Percentiles rank a stretch among this genome's conserved stretches.
Evolutionary conservation across 768 basidiomycete genomes (phyloP).

Genomic region (Hirschioporus abietinus): DNA sequence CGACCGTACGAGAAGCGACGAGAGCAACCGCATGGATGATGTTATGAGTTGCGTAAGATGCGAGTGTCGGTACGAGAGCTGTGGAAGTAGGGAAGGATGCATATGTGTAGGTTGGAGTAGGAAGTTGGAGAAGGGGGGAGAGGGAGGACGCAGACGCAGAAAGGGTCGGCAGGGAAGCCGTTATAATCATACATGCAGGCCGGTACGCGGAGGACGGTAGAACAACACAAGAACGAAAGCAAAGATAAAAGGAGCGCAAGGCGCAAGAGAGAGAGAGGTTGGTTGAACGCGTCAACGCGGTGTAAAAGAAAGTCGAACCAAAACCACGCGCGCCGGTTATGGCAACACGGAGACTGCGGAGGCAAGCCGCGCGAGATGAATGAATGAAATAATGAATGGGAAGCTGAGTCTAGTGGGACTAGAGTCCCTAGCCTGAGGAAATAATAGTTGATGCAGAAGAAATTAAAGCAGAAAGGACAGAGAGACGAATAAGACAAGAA

Average conservation of each 20-base stretch:
- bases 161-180: background rate
- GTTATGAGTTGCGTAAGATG: background rate
- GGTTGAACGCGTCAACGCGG: background rate
- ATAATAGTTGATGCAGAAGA: background rate
- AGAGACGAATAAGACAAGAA: too few relatives aligned
- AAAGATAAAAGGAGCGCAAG: background rate
- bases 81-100: background rate
- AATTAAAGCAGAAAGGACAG: background rate
- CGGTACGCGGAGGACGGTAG: background rate
- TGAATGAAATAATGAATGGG: background rate
- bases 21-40: background rate
- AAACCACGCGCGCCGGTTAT: background rate
- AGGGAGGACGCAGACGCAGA: background rate
- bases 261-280: background rate
- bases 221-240: background rate
- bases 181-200: background rate
- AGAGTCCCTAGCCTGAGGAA: background rate
- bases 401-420: background rate
- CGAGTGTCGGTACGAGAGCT: background rate
- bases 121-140: background rate
- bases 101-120: background rate
- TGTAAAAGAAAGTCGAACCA: background rate
- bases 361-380: background rate
- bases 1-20: slow-evolving; percentile 16
- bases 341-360: slow-evolving; percentile 1